Base-by-base conservation (phyloP, 768 basidiomycete genomes). In the Botryobasidium botryosum region DNA sequence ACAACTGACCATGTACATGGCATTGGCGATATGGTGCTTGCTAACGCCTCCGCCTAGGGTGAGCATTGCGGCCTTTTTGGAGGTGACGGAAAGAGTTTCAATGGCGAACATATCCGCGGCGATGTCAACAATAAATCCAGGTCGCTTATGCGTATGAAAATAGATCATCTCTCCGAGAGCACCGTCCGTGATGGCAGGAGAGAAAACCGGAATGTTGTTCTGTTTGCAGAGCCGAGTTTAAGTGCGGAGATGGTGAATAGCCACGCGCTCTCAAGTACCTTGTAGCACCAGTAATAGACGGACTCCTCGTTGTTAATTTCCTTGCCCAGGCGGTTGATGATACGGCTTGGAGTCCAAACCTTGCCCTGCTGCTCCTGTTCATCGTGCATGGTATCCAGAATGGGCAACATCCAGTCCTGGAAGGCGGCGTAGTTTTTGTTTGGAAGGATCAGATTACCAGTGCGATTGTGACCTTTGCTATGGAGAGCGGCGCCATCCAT, bases 11-110 rank as follows among this genome's bases (percentile, higher is more conserved):
- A 99, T 94, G 20, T 97, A 66, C 94, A 99, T 96, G 1, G 91
- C 90, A 57, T 99, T 99, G n/a, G 91, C 92, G 46, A 99, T 94
- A 58, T 99, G 94, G 59, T 99, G 94, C 60, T 99, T 99, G 66
- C 92, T 96, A 7, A 99, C 90, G 1, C 94, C 94, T 2, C 94
- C 94, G 6, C 94, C 94, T 10, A 97, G 74, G 44, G 97, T 77
- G 53, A 99, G 86, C 91, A 97, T 97, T 2, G 94, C 94, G n/a
- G 94, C 94, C 63, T 87, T 90, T 45, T 74, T 77, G 27, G 90
- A 81, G 51, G 72, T 77, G 44, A 94, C 71, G 10, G 83, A 75
- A 15, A 85, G 64, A 60, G 96, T 90, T 62, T 99, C 97, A 28
- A 99, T 64, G 29, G 72, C 68, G 18, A 91, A 77, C 45, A 99